Percentiles rank a stretch among this genome's conserved stretches.
Conservation (phyloP, 2,329 filamentous ascomycete species). For the Trichoderma koningii region DNA sequence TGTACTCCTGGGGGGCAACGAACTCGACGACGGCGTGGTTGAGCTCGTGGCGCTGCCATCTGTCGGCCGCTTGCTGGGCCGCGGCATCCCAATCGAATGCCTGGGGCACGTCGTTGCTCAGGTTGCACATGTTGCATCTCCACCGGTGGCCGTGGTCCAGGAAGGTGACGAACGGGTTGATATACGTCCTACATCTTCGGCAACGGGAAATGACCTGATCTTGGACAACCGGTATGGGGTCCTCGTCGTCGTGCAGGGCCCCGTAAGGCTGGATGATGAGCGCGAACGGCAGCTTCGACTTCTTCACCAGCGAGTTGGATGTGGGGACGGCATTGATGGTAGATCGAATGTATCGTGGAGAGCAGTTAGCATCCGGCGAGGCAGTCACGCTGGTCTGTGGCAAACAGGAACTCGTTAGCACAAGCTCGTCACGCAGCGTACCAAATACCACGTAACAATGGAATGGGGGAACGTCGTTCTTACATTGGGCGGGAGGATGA, state of each 20-base stretch:
- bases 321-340: slow-evolving; percentile 93
- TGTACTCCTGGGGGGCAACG: slow-evolving; percentile 97
- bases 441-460: no score
- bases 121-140: slow-evolving; percentile 99
- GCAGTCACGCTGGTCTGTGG: slow-evolving; percentile 81
- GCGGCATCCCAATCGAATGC: slow-evolving; percentile 98
- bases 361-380: slow-evolving; percentile 87
- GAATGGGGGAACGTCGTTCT: slow-evolving; percentile 39
- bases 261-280: slow-evolving; percentile 96
- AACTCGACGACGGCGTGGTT: slow-evolving; percentile 98
- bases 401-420: slow-evolving; percentile 42
- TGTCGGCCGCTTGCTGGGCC: slow-evolving; percentile 84
- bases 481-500: slow-evolving; percentile 89
- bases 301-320: slow-evolving; percentile 89
- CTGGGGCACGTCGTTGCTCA: slow-evolving; percentile 98
- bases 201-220: slow-evolving; percentile 98
- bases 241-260: slow-evolving; percentile 88
- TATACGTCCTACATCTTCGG: slow-evolving; percentile 92
- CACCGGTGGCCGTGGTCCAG: slow-evolving; percentile 95
- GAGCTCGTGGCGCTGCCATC: slow-evolving; percentile 88
- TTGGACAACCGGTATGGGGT: slow-evolving; percentile 85
- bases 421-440: background rate
- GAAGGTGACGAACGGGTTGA: slow-evolving; percentile 96
- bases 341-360: slow-evolving; percentile 90
- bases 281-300: slow-evolving; percentile 92